Conservation (phyloP, 179 eudicot species). For the Beta corolliflora region DNA sequence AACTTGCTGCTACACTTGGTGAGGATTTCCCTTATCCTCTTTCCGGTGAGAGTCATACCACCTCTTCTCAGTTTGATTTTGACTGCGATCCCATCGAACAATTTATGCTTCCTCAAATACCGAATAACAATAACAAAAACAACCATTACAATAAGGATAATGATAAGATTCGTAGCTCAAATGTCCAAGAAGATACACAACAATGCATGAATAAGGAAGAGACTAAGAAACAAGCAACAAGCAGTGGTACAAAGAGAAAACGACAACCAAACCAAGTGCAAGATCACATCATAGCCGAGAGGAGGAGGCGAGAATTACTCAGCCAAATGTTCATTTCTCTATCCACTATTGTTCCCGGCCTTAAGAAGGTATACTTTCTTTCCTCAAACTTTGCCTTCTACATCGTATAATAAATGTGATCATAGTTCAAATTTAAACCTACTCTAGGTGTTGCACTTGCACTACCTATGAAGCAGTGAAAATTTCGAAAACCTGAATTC, state of each 20-base stretch:
- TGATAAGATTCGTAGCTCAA: not conserved
- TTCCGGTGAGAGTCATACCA: not conserved
- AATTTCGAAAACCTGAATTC: too few species aligned
- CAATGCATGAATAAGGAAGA: not conserved
- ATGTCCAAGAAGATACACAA: not conserved
- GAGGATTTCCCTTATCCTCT: constrained; percentile 1
- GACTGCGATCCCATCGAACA: not conserved
- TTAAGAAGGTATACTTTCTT: constrained; percentile 38
- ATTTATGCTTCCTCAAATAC: too few species aligned
- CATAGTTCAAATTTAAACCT: too few species aligned
- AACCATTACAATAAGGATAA: not conserved
- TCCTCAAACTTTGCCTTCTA: not conserved
- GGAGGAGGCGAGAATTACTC: constrained; percentile 42
- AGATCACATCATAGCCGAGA: constrained; percentile 44
- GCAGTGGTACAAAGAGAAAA: constrained; percentile 3
- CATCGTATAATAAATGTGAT: too few species aligned
- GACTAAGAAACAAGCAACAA: not conserved
- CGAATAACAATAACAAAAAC: not conserved
- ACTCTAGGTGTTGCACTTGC: too few species aligned
- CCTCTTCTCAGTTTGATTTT: not conserved
- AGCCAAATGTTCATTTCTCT: constrained; percentile 38
- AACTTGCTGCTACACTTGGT: not conserved
- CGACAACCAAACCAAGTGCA: constrained; percentile 16
- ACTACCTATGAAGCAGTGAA: too few species aligned
- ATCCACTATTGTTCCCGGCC: constrained; percentile 42